Evolutionary conservation across 495 filamentous ascomycete genomes (phyloP).

Genomic region (Neurospora sp.): DNA sequence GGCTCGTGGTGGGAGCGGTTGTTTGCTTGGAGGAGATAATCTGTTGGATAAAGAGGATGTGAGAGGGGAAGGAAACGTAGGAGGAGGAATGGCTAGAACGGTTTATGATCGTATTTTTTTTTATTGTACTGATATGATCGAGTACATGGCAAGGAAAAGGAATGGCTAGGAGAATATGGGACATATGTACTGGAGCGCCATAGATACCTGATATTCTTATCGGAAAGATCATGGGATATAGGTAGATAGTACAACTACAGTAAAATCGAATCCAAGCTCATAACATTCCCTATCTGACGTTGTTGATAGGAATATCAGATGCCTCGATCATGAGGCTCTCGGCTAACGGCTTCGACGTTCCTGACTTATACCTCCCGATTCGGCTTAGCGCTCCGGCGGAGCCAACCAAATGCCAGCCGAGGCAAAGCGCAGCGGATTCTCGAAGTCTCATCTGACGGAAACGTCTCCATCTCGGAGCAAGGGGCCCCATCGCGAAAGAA

Average conservation of each 20-base stretch:
- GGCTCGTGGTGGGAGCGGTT: slow-evolving; percentile 34
- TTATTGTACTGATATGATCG: not conserved
- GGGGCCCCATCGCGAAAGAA: not conserved
- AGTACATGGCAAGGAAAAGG: not conserved
- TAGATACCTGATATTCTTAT: not conserved
- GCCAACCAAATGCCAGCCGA: not conserved
- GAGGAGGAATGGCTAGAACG: not conserved
- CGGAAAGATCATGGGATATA: not conserved
- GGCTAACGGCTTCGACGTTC: not conserved
- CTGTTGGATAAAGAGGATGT: not conserved
- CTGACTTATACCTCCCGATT: not conserved
- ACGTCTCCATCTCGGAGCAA: not conserved
- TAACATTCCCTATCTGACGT: not conserved
- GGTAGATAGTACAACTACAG: not conserved
- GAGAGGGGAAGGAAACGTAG: not conserved
- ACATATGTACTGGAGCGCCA: not conserved
- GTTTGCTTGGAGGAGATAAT: not conserved
- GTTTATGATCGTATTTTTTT: not conserved
- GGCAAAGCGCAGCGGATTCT: not conserved
- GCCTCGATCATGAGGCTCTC: not conserved
- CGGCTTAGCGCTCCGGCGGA: not conserved
- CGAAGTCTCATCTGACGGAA: not conserved
- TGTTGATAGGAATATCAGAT: not conserved
- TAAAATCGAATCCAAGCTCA: not conserved
- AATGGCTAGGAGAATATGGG: not conserved